These are phyloP conservation scores for Suhomyces emberorum DNA, from an alignment of 805 yeast species.

Conservation along the genomic window DNA sequence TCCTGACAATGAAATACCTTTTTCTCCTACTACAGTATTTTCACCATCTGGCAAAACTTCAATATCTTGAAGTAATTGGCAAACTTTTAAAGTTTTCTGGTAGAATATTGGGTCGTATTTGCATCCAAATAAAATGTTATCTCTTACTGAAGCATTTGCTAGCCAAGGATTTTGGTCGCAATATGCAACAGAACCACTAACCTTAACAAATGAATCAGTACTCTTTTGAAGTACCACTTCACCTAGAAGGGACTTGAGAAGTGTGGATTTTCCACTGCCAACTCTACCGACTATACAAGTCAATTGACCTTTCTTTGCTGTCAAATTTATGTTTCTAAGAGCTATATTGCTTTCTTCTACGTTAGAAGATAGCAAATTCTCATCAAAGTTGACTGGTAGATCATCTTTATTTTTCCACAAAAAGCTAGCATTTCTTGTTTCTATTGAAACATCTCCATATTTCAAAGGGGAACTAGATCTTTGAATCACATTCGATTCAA, in stretches of 20 bases:
- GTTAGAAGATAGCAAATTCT: conserved; percentile 14
- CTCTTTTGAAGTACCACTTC: conserved; percentile 10
- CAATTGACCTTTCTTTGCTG: conserved; percentile 21
- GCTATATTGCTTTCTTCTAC: conserved; percentile 11
- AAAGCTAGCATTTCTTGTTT: conserved; percentile 50
- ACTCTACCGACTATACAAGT: conserved; percentile 25
- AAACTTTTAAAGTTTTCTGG: conserved; percentile 19
- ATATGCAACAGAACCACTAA: conserved; percentile 23
- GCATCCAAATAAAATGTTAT: conserved; percentile 24
- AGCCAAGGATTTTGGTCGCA: conserved; percentile 25
- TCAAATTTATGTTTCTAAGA: conserved; percentile 16
- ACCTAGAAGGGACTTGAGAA: conserved; percentile 22
- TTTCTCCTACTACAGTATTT: conserved; percentile 25
- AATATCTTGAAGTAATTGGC: conserved; percentile 21
- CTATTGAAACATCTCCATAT: conserved; percentile 36
- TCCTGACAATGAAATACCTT: conserved; percentile 27
- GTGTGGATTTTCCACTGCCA: conserved; percentile 24
- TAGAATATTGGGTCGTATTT: conserved; percentile 19
- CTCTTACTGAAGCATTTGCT: conserved; percentile 21
- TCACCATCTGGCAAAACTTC: conserved; percentile 25
- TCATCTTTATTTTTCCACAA: conserved; percentile 39
- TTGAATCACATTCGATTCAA: conserved; percentile 21
- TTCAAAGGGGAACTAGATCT: conserved; percentile 13
- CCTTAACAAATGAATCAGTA: conserved; percentile 6
- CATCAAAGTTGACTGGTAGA: conserved; percentile 4